Base-by-base conservation (phyloP, 1,284 basidiomycete species). In the Apiotrichum mycotoxinovorans region DNA sequence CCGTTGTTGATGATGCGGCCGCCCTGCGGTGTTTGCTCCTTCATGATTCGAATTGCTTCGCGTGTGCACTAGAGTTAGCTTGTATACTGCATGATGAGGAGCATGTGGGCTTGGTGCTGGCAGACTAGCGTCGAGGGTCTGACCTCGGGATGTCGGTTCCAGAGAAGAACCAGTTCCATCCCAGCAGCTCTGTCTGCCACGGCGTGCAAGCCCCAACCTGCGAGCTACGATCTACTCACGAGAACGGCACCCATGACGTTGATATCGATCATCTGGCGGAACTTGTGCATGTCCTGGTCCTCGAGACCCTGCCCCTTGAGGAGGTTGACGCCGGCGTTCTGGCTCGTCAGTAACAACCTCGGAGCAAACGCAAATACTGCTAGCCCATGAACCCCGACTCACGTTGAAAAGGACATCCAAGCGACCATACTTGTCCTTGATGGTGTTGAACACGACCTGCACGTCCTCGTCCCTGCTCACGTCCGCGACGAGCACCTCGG, bases 1-100 rank as follows among this genome's bases (percentile, higher is more conserved):
- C 88, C 88, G 64, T 91, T 90, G 78, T 91, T 91, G 75, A 91
- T 87, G 65, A 92, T 88, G 15, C 87, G 82, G 78, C 88, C 88
- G 64, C 89, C 89, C 58, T 79, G 80, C 3, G 89, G 89, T 0
- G 75, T 71, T 69, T 91, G 88, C 0, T 73, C 67, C 69, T 88
- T 90, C 83, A 91, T 91, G 12, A 84, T 73, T 56, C 77, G 81
- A 66, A 89, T 80, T 9, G 89, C 89, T 61, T 88, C 84, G n/a
- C 85, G 81, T 0, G 87, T 87, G 71, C 87, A 89, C 68, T 60
- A 40, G n/a, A 3, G 43, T 60, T 20, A 47, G 59, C 10, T 2
- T 22, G n/a, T 12, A 14, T n/a, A n/a, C n/a, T n/a, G n/a, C n/a
- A n/a, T n/a, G n/a, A n/a, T n/a, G n/a, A n/a, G n/a, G n/a, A n/a